Conservation (phyloP, 176 grass and related monocot genomes). For the Bolboschoenus planiculmis region DNA sequence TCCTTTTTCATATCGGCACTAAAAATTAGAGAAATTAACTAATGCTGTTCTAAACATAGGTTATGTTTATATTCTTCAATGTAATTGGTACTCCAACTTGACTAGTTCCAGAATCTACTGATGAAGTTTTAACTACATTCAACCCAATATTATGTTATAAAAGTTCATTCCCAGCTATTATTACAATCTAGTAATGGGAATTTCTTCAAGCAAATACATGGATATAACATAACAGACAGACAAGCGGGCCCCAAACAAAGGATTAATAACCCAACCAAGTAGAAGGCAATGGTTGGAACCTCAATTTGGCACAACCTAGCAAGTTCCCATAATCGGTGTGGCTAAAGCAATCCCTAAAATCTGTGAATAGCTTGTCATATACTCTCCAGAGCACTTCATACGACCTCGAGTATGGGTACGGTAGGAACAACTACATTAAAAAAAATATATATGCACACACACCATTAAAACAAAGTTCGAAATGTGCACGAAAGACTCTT, state of each 20-base stretch:
- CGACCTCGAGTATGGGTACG: conserved; percentile 83
- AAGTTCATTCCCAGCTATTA: background rate
- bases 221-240: background rate
- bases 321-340: conserved; percentile 55
- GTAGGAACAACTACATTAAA: conserved; percentile 79
- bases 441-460: background rate
- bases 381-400: conserved; percentile 84
- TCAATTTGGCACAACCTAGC: conserved; percentile 62
- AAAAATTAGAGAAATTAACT: background rate
- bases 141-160: background rate
- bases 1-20: background rate
- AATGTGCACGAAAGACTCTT: background rate
- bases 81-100: background rate
- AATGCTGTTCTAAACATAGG: background rate
- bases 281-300: conserved; percentile 73
- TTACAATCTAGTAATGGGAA: background rate
- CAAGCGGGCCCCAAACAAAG: background rate
- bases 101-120: background rate
- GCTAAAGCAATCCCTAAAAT: conserved; percentile 85
- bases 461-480: conserved; percentile 4
- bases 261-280: conserved; percentile 69
- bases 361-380: conserved; percentile 90
- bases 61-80: background rate
- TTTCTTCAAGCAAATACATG: background rate
- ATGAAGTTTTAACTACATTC: background rate